Conservation (phyloP, 306 rosid genomes). For the Sophora flavescens region DNA sequence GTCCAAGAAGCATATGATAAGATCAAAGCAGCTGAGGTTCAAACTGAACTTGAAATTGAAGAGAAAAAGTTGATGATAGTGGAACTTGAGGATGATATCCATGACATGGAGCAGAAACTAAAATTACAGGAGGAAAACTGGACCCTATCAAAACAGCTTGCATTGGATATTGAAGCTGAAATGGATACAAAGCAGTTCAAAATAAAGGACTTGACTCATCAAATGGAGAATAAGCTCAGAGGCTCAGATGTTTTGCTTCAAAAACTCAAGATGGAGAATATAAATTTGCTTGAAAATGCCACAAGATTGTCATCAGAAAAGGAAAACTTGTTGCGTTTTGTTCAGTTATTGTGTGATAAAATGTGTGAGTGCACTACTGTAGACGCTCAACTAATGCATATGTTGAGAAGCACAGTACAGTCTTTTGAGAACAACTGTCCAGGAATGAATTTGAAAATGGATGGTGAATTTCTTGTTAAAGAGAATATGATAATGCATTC, state of each 20-base stretch:
- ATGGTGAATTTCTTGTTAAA: slow-evolving; percentile 53
- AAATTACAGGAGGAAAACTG: slow-evolving; percentile 59
- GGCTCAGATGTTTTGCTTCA: slow-evolving; percentile 61
- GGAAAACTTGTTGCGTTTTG: slow-evolving; percentile 59
- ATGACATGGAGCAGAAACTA: slow-evolving; percentile 58
- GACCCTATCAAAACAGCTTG: slow-evolving; percentile 57
- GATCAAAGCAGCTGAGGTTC: slow-evolving; percentile 63
- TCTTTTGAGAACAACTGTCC: slow-evolving; percentile 52
- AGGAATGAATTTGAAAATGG: slow-evolving; percentile 42
- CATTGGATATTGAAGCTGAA: slow-evolving; percentile 63
- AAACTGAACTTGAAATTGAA: slow-evolving; percentile 67
- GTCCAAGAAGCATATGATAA: slow-evolving; percentile 67
- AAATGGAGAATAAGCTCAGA: slow-evolving; percentile 64
- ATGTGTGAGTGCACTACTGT: slow-evolving; percentile 56
- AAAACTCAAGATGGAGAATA: slow-evolving; percentile 65
- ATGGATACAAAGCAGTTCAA: slow-evolving; percentile 57
- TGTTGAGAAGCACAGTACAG: slow-evolving; percentile 55
- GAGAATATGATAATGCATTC: slow-evolving; percentile 59
- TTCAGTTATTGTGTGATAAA: slow-evolving; percentile 56
- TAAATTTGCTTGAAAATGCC: slow-evolving; percentile 64
- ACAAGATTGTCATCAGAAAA: slow-evolving; percentile 64
- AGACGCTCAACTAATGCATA: slow-evolving; percentile 61
- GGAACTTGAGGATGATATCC: slow-evolving; percentile 72
- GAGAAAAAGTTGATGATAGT: slow-evolving; percentile 69
- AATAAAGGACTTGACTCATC: slow-evolving; percentile 52